Conservation (phyloP, 164 flowering plant genomes). For the Berberis thunbergii region DNA sequence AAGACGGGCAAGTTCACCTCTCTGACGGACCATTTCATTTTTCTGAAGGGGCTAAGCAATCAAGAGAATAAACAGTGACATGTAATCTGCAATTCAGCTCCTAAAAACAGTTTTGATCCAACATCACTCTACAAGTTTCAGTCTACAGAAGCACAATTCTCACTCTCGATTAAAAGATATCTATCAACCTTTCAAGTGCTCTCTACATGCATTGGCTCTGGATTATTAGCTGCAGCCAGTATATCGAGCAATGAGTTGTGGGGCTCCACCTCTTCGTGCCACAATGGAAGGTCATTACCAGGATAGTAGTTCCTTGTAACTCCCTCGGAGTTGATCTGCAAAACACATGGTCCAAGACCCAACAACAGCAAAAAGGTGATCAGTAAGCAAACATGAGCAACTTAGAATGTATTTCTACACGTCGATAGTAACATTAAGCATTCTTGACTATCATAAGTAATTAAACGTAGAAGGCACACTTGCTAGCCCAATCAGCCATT, state of each 20-base stretch:
- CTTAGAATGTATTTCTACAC: background rate
- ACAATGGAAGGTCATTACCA: conserved; percentile 70
- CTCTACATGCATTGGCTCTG: conserved; percentile 52
- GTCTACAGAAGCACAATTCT: too few relatives aligned
- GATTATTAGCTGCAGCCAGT: conserved; percentile 25
- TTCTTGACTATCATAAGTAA: background rate
- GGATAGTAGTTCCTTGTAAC: conserved; percentile 76
- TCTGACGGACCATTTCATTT: too few relatives aligned
- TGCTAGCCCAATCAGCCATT: background rate
- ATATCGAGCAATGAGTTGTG: conserved; percentile 67
- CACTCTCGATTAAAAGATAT: too few relatives aligned
- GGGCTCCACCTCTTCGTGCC: conserved; percentile 94
- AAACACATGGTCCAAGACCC: background rate
- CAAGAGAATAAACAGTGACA: too few relatives aligned
- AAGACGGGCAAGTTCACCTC: too few relatives aligned
- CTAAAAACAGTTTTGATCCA: too few relatives aligned
- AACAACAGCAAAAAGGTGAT: background rate
- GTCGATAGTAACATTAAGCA: too few relatives aligned
- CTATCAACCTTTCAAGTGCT: background rate
- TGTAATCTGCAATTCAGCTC: too few relatives aligned
- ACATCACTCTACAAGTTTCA: too few relatives aligned
- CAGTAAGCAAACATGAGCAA: background rate
- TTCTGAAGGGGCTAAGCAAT: too few relatives aligned
- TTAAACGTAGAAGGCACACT: background rate
- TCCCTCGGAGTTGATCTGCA: conserved; percentile 84